Conservation (phyloP, 768 basidiomycete species). For the Boletus reticuloceps region DNA sequence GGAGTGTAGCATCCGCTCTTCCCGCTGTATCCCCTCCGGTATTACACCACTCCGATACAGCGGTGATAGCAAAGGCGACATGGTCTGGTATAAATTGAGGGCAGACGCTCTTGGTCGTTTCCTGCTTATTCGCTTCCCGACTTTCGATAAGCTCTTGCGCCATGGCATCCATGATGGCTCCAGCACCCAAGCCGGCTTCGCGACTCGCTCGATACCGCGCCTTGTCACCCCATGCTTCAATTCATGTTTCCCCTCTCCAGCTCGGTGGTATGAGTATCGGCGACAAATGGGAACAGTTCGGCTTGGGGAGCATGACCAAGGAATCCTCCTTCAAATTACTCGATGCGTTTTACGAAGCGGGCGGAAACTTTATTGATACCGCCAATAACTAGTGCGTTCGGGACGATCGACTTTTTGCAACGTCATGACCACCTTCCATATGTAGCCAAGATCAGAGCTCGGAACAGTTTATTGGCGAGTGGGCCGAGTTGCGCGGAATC, state of each 20-base stretch:
- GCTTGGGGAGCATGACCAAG: conserved; percentile 41
- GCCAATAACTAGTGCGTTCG: conserved; percentile 41
- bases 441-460: conserved; percentile 52
- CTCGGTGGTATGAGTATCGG: conserved; percentile 47
- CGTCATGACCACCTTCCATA: no score
- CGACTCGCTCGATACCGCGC: conserved; percentile 33
- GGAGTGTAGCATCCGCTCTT: background rate
- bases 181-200: background rate
- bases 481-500: conserved; percentile 41
- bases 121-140: background rate
- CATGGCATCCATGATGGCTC: background rate
- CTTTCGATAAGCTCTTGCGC: background rate
- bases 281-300: conserved; percentile 33
- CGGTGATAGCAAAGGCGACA: background rate
- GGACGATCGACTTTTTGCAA: background rate
- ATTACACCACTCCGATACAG: background rate
- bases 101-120: background rate
- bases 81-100: background rate
- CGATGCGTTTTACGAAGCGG: conserved; percentile 41
- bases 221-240: conserved; percentile 35
- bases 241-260: conserved; percentile 42
- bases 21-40: background rate
- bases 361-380: conserved; percentile 50
- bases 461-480: conserved; percentile 51
- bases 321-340: conserved; percentile 43